Evolutionary conservation across 1,284 basidiomycete genomes (phyloP), one percentile per base, ranked within the genome.

Genomic region (Porodaedalea pini): DNA sequence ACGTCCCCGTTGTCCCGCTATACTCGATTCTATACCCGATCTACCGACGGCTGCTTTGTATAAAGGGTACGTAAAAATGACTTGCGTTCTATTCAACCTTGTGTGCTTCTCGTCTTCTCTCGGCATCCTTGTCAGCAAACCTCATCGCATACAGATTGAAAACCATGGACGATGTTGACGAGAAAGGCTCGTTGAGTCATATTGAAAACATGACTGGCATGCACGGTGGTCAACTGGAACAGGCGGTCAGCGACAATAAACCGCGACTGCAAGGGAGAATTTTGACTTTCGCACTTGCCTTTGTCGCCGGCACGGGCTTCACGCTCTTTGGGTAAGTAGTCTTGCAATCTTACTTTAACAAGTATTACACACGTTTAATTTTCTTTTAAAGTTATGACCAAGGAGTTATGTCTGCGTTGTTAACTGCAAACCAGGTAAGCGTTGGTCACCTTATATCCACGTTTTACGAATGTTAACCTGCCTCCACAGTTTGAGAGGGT

Each of bases 361-460:
- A 13, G 13, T 25, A 29, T 29, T 5, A 15, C 15, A 11, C 8
- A 21, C 31, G 15, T 34, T 13, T 34, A 34, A 34, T 34, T 6
- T 15, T 21, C 41, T 2, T 10, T 17, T 19, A 10, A 40, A 80
- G 79, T 11, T 85, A 85, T 70, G 83, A 85, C 64, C 83, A 85
- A 63, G 82, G 82, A 56, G 82, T 85, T 29, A 84, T 85, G 81
- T 81, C 78, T 47, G 80, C 81, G 1, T 70, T 85, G 15, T 69
- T 84, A 34, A 80, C 78, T n/a, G 78, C 80, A 15, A 72, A 71
- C 53, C 78, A 47, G 29, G 45, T 47, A n/a, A n/a, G 41, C 21
- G 41, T 11, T 23, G 6, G 6, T 4, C n/a, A n/a, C n/a, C n/a
- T n/a, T 23, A 19, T 47, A 47, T 25, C 15, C 10, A 32, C n/a